Evolutionary conservation across 306 rosid species (phyloP), one percentile per base, ranked within the genome.

Genomic region (Glycine latifolia): DNA sequence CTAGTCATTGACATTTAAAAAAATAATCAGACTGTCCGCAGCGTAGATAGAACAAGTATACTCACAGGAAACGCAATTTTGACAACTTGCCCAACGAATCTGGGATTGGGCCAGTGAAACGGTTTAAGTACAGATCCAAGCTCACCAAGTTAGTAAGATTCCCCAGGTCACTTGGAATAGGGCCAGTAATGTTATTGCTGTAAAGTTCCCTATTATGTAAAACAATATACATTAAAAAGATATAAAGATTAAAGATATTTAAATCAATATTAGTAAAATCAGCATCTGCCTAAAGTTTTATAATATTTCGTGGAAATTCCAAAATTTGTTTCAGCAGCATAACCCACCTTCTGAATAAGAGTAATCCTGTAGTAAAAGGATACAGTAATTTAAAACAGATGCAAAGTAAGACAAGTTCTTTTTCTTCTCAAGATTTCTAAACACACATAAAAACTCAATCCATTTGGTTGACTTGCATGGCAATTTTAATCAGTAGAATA

Each of bases 71-170:
- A 44, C 99, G 89, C 80, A 96, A 84, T 89, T 96, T 96, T 46
- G 98, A 91, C 86, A 96, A 85, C 91, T 89, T 93, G 77, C 99
- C 99, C 94, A 96, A 83, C 26, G 97, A 86, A 78, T 84, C 98
- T 56, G 99, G 99, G 87, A 95, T 95, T 46, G 90, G 91, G 88
- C 99, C 99, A 5, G 87, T 77, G 84, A 95, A 95, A 56, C 81
- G 83, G 77, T 95, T 95, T 84, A 95, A 84, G 85, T 93, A 95
- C 68, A 95, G 93, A 88, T 95, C 99, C 94, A 95, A 91, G 98
- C 99, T 95, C 93, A 95, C 99, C 91, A 95, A 85, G 90, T 91
- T 95, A 85, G 98, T 95, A 86, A 95, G 97, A 87, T 95, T 95
- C 86, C 99, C 98, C 79, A 95, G 85, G 85, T 95, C 99, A 72